Percentiles rank a stretch among this genome's conserved stretches.
Conservation (phyloP, 2,329 filamentous ascomycete species). For the Teratosphaeria viscida region DNA sequence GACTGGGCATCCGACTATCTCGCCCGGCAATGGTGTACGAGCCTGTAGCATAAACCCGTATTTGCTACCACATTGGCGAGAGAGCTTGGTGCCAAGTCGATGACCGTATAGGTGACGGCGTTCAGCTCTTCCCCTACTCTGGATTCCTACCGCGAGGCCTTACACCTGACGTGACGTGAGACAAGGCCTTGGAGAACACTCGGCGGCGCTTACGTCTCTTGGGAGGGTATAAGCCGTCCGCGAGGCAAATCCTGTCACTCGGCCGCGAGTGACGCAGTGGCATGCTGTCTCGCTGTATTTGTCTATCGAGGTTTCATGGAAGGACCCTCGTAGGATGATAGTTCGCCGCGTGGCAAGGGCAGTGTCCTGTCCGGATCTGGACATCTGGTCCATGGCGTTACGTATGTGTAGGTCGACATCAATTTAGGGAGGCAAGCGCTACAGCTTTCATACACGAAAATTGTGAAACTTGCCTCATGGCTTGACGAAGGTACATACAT, state of each 20-base stretch:
- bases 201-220: not conserved
- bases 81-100: constrained; percentile 32
- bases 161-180: not conserved
- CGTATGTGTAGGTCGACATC: too few relatives aligned
- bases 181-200: not conserved
- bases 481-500: too few relatives aligned
- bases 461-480: too few relatives aligned
- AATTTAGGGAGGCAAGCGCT: too few relatives aligned
- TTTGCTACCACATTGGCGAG: constrained; percentile 32
- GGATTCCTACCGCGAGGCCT: constrained; percentile 30
- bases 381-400: too few relatives aligned
- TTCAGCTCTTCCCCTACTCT: constrained; percentile 32
- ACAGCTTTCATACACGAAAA: too few relatives aligned
- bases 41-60: constrained; percentile 26
- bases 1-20: constrained; percentile 14
- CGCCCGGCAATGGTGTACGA: constrained; percentile 10
- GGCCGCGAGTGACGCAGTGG: not conserved
- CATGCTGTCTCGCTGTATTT: not conserved
- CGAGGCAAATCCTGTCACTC: not conserved
- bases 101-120: constrained; percentile 31
- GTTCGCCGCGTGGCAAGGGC: constrained; percentile 33
- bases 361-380: constrained; percentile 23
- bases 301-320: not conserved
- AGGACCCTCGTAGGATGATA: not conserved
- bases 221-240: not conserved